A percentile compares a stretch with the other conserved stretches of the same genome.
phyloP scores from a whole-genome alignment of 2,329 filamentous ascomycete genomes.

The Rhinocladiella mackenziei region DNA sequence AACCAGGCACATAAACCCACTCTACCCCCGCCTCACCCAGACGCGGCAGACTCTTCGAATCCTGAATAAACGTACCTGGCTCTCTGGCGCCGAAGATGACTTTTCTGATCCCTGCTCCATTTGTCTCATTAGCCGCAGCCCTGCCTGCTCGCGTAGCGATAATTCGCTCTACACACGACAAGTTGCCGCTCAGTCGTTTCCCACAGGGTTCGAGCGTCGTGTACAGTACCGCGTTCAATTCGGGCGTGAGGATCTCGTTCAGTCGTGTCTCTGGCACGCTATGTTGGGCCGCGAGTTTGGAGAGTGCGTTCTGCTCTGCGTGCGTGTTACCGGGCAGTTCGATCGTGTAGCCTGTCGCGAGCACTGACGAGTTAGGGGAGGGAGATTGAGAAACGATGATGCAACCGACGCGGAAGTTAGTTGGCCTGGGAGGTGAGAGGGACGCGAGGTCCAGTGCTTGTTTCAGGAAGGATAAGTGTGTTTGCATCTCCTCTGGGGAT shows the following conservation, averaged over 20 bases:
- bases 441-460: conserved; percentile 71
- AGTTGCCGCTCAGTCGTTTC: conserved; percentile 45
- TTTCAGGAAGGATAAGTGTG: conserved; percentile 55
- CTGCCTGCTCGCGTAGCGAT: conserved; percentile 45
- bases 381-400: conserved; percentile 58
- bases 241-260: conserved; percentile 42
- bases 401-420: conserved; percentile 94
- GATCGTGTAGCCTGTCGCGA: conserved; percentile 83
- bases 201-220: conserved; percentile 73
- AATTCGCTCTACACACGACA: conserved; percentile 68
- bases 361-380: conserved; percentile 40
- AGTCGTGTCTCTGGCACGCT: conserved; percentile 42
- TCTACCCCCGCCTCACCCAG: conserved; percentile 69
- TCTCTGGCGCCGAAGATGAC: conserved; percentile 88
- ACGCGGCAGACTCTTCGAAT: conserved; percentile 69
- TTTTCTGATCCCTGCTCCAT: conserved; percentile 61
- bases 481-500: too few species aligned
- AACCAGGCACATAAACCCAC: conserved; percentile 66
- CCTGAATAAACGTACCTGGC: conserved; percentile 81
- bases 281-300: conserved; percentile 56
- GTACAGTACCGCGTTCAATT: conserved; percentile 63
- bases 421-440: conserved; percentile 77
- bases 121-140: background rate
- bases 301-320: conserved; percentile 86
- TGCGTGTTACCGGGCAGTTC: conserved; percentile 92